A percentile compares a stretch with the other conserved stretches of the same genome.
These are phyloP conservation scores for Solanum paucissectum DNA, from an alignment of 257 asterid genomes.

Conservation along the genomic window DNA sequence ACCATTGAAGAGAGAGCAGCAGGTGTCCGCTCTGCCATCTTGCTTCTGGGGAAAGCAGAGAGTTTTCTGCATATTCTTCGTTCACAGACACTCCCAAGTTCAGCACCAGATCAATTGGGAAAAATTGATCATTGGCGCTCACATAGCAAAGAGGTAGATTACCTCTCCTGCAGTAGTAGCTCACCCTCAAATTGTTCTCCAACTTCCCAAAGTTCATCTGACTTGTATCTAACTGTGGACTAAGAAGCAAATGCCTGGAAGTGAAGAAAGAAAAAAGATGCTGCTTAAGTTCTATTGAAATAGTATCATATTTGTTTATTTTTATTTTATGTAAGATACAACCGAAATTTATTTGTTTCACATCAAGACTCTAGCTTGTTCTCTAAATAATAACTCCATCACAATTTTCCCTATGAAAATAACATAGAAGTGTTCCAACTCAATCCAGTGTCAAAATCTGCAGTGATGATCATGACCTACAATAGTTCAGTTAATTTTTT, in stretches of 20 bases:
- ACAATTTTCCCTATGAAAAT: background rate
- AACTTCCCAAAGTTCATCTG: background rate
- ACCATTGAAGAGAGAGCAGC: slow-evolving; percentile 19
- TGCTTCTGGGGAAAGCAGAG: slow-evolving; percentile 21
- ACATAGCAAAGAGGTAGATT: background rate
- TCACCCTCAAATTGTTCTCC: background rate
- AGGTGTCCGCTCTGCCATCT: slow-evolving; percentile 13
- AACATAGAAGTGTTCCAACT: background rate
- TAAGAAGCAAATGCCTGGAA: background rate
- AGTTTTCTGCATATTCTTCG: slow-evolving; percentile 14
- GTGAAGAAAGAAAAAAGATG: background rate
- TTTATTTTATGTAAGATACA: background rate
- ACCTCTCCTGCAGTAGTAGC: background rate
- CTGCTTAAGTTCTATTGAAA: background rate
- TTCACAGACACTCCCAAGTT: slow-evolving; percentile 2
- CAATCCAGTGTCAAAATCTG: background rate
- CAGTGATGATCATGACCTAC: background rate
- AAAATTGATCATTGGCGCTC: slow-evolving; percentile 22
- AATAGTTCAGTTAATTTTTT: background rate
- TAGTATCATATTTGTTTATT: background rate
- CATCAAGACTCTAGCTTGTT: background rate
- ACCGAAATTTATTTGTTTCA: background rate
- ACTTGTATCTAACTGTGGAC: background rate
- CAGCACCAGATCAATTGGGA: slow-evolving; percentile 7
- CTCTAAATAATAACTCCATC: background rate